Evolutionary conservation across 805 yeast genomes (phyloP).

Genomic region (Cyberlindnera saturnus): DNA sequence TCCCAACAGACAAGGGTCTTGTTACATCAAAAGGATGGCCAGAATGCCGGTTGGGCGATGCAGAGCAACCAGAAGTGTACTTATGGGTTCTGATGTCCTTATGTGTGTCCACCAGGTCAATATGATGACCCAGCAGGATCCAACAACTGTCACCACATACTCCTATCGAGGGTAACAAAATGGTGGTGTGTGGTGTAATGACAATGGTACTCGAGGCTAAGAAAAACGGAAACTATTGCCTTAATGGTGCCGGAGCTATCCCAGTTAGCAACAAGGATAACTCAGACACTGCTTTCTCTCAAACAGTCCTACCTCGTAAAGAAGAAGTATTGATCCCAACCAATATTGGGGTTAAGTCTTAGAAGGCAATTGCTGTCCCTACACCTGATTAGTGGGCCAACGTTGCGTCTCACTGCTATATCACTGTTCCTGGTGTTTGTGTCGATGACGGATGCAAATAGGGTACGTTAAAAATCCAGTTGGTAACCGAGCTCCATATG

Average conservation of each 20-base stretch:
- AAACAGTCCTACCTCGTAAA: slow-evolving; percentile 89
- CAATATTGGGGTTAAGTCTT: slow-evolving; percentile 41
- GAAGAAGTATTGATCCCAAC: slow-evolving; percentile 94
- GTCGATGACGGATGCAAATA: slow-evolving; percentile 74
- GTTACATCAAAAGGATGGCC: slow-evolving; percentile 51
- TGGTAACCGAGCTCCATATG: slow-evolving; percentile 94
- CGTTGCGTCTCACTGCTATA: slow-evolving; percentile 82
- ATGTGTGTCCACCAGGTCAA: slow-evolving; percentile 87
- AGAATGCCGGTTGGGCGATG: slow-evolving; percentile 85
- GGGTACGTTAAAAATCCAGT: slow-evolving; percentile 66
- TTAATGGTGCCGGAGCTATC: slow-evolving; percentile 78
- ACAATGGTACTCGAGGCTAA: slow-evolving; percentile 65
- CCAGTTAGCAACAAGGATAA: slow-evolving; percentile 50
- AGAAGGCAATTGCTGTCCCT: slow-evolving; percentile 72
- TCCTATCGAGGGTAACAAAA: slow-evolving; percentile 70
- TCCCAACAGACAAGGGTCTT: slow-evolving; percentile 63
- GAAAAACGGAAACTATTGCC: slow-evolving; percentile 55
- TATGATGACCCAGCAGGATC: slow-evolving; percentile 88
- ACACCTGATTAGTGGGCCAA: slow-evolving; percentile 78
- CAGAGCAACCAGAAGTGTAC: slow-evolving; percentile 66
- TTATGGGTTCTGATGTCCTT: slow-evolving; percentile 81
- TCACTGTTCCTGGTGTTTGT: slow-evolving; percentile 79
- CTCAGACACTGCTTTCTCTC: slow-evolving; percentile 73
- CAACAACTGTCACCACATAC: slow-evolving; percentile 62
- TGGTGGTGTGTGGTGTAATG: slow-evolving; percentile 79